Base-by-base conservation (phyloP, 176 grass and related monocot species). In the Puya raimondii region DNA sequence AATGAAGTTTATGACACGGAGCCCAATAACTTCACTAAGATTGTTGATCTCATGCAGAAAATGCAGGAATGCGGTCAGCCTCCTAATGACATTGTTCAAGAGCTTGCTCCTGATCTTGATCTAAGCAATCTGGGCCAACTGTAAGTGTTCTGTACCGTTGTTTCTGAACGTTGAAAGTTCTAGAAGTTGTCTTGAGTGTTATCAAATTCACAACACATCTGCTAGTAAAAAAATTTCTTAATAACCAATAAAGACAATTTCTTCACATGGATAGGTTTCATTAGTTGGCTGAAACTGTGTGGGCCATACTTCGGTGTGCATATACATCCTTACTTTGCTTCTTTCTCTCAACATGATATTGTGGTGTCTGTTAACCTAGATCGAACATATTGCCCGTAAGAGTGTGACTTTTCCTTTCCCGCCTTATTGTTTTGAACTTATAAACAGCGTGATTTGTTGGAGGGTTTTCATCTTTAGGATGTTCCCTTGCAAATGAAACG, bases 11-110 rank as follows among this genome's bases (percentile, higher is more conserved):
- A 96, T 68, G 92, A 96, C 72, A 91, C 82, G 67, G 92, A 96
- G 51, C 74, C 92, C 66, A 79, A 82, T 65, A 96, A 96, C 53
- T 85, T 87, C 75, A 42, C 85, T 21, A 96, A 87, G 83, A 83
- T 96, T 66, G 85, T 89, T 72, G 88, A 96, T 25, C 78, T 91
- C 66, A 96, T 96, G 92, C 86, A 96, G 81, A 96, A 83, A 77
- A 96, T 89, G 92, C 92, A 96, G 83, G 92, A 87, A 80, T 96
- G 88, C 29, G 92, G 92, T 70, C 92, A 96, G 64, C 92, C 92
- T 48, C 92, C 92, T 4, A 87, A 80, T 78, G 92, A 96, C 83
- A 87, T 96, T 73, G 86, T 96, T 53, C 85, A 91, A 80, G 88
- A 89, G 57, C 65, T 96, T 76, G 86, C 85, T 70, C 92, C 92